phyloP scores from a whole-genome alignment of 805 yeast genomes.

The Saccharomyces jurei region DNA sequence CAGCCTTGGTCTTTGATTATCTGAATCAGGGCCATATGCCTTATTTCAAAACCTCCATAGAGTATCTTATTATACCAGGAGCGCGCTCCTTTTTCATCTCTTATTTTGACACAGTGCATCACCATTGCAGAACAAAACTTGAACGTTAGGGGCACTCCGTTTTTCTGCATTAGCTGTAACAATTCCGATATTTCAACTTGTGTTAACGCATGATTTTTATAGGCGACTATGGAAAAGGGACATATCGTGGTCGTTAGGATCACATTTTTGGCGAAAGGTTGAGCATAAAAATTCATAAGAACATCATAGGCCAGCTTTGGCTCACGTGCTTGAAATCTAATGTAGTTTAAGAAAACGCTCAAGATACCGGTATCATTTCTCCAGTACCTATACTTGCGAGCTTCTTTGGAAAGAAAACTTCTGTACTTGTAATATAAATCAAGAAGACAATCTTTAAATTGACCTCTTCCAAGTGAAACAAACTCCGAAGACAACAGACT shows the following conservation, averaged over 20 bases:
- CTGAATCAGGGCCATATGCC: constrained; percentile 15
- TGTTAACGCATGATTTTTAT: constrained; percentile 13
- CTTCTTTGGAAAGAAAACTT: not conserved
- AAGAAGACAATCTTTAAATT: constrained; percentile 12
- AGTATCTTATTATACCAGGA: constrained; percentile 24
- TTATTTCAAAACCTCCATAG: constrained; percentile 17
- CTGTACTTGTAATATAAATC: constrained; percentile 14
- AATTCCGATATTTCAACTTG: constrained; percentile 13
- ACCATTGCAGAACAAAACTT: constrained; percentile 23
- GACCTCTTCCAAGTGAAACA: constrained; percentile 5
- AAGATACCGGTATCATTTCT: constrained; percentile 19
- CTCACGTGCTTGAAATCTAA: constrained; percentile 15
- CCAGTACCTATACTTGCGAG: constrained; percentile 3
- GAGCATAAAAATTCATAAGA: constrained; percentile 18
- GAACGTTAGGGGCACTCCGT: constrained; percentile 18
- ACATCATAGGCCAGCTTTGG: constrained; percentile 18
- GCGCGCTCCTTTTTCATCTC: constrained; percentile 17
- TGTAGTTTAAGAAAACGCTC: constrained; percentile 12
- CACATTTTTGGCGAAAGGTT: constrained; percentile 5
- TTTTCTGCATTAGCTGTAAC: constrained; percentile 18
- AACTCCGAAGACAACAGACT: constrained; percentile 12
- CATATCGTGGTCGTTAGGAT: constrained; percentile 8
- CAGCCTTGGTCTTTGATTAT: constrained; percentile 15
- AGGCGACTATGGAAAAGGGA: constrained; percentile 23
- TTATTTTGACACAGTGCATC: constrained; percentile 10